Percentiles rank a stretch among this genome's conserved stretches.
Evolutionary conservation across 2,329 filamentous ascomycete species (phyloP).

Genomic region (Penicillium sp.): DNA sequence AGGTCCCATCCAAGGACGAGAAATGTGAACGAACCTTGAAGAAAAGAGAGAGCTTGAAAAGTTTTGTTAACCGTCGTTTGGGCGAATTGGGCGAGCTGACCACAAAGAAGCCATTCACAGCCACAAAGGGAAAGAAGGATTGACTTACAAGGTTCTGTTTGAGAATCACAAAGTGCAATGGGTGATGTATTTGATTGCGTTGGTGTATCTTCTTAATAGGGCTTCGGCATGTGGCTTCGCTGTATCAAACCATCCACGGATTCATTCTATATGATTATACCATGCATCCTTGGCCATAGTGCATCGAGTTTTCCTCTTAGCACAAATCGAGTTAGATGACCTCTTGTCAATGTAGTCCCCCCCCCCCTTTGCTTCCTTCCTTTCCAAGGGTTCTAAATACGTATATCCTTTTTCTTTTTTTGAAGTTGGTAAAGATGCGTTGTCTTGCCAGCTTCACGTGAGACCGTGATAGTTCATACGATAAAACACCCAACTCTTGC

Average conservation of each 20-base stretch:
- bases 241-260: not conserved
- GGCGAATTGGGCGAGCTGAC: not conserved
- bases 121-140: constrained; percentile 2
- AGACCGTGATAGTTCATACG: not conserved
- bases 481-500: no score
- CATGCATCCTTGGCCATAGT: not conserved
- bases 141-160: not conserved
- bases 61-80: constrained; percentile 14
- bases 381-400: not conserved
- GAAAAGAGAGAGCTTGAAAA: constrained; percentile 16
- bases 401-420: not conserved
- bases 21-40: constrained; percentile 17
- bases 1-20: constrained; percentile 8
- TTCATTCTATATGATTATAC: not conserved
- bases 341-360: no score
- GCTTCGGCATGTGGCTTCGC: not conserved
- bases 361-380: no score
- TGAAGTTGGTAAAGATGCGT: no score
- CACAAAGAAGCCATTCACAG: not conserved
- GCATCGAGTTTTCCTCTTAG: not conserved
- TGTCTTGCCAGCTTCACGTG: not conserved
- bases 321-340: not conserved
- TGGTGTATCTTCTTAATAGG: not conserved
- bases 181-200: not conserved
- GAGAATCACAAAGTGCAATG: not conserved